A percentile compares a stretch with the other conserved stretches of the same genome.
Conservation (phyloP, 805 yeast genomes). For the Diddensiella transvaalensis region DNA sequence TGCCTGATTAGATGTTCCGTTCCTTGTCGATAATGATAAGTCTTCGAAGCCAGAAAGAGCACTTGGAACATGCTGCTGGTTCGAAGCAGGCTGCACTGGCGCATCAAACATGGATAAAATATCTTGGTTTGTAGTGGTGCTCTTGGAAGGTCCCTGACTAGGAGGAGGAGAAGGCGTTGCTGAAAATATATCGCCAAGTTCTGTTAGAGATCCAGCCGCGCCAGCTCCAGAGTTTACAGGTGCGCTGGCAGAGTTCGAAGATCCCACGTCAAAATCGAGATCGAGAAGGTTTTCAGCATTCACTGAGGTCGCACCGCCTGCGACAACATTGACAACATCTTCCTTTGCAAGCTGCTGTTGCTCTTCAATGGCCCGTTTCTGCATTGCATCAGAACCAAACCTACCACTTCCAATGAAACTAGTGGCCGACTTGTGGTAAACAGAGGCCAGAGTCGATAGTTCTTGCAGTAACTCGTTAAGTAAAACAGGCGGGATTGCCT, state of each 20-base stretch:
- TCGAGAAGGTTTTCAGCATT: constrained; percentile 81
- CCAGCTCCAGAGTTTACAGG: constrained; percentile 22
- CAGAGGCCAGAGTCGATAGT: constrained; percentile 80
- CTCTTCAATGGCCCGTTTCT: constrained; percentile 62
- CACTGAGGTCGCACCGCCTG: constrained; percentile 34
- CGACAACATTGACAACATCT: constrained; percentile 46
- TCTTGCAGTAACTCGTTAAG: constrained; percentile 69
- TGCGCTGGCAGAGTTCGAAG: constrained; percentile 1
- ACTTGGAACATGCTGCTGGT: constrained; percentile 2
- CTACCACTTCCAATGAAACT: constrained; percentile 50
- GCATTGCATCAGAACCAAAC: constrained; percentile 40
- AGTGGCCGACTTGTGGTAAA: constrained; percentile 78
- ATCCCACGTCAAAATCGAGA: constrained; percentile 63
- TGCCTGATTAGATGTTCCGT: constrained; percentile 4
- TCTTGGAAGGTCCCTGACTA: constrained; percentile 12
- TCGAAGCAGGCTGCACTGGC: constrained; percentile 15
- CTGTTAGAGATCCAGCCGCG: constrained; percentile 54
- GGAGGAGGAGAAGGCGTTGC: constrained; percentile 22
- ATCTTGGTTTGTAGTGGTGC: constrained; percentile 38
- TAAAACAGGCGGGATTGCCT: constrained; percentile 63
- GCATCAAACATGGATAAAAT: constrained; percentile 45
- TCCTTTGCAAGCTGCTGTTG: constrained; percentile 71
- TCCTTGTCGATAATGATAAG: constrained; percentile 6
- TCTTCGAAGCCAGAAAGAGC: constrained; percentile 16
- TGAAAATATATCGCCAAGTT: constrained; percentile 66